Base-by-base conservation (phyloP, 495 filamentous ascomycete genomes). In the Aspergillus bertholletiae region DNA sequence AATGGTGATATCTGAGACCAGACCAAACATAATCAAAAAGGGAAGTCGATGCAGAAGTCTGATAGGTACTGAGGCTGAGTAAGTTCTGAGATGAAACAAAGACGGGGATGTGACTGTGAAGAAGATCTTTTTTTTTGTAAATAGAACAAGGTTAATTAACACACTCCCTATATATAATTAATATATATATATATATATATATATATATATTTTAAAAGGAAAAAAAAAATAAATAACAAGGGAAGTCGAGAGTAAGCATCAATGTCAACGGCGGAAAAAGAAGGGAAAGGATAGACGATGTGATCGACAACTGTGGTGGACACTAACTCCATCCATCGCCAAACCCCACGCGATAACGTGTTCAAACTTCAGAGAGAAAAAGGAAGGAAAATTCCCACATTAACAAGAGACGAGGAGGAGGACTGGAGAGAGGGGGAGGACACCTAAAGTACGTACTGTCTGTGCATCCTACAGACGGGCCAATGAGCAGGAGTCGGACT, bases 361-460 rank as follows among this genome's bases (percentile, higher is more conserved):
- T 73, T 70, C 48, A 28, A 37, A 15, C 30, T 73, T 70, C 48
- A 28, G 17, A 15, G 34, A 15, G 17, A 37, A 34, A 34, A 15
- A 37, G 34, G 13, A 37, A 37, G 13, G 34, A 37, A 37, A 37
- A 15, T 37, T 37, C 17, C 34, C 34, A 37, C 34, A 37, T n/a
- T 37, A 15, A 37, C 34, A 37, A 15, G 34, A 15, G 12, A 37
- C 13, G 34, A 15, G 13, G 13, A 15, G 30, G 30, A 2, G 30
- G 9, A 34, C 8, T 8, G 8, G 13, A 34, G 3, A 3, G 4
- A 34, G 7, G 6, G 9, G 2, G 8, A 37, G 34, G 13, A 15
- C 13, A 4, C 8, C 30, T 11, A 32, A 32, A 32, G 30, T 32
- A 32, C 30, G 30, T 3, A 32, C 8, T 28, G 27, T 28, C 5